Percentiles rank a stretch among this genome's conserved stretches.
Conservation (phyloP, 129 eudicot genomes). For the Centella asiatica region DNA sequence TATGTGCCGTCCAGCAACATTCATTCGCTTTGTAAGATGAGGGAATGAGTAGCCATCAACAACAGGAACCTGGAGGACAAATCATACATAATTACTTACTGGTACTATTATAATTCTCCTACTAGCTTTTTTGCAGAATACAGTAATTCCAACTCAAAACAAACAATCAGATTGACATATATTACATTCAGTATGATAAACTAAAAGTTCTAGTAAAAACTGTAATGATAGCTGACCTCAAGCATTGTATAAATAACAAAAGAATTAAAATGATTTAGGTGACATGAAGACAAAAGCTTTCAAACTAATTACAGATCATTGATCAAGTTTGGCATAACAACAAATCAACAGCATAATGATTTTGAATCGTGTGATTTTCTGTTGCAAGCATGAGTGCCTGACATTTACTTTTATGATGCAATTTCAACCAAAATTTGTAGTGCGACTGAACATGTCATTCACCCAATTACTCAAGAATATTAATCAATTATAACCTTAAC, state of each 20-base stretch:
- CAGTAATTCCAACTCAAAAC: background rate
- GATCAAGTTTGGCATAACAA: background rate
- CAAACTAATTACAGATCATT: too few species aligned
- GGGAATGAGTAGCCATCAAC: conserved; percentile 99
- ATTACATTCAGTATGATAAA: too few species aligned
- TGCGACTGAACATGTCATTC: background rate
- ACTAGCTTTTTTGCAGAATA: background rate
- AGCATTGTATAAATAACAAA: too few species aligned
- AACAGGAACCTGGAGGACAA: conserved; percentile 76
- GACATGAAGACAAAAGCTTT: too few species aligned
- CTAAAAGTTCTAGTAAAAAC: too few species aligned
- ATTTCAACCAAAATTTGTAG: background rate
- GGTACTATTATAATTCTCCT: background rate
- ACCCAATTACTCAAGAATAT: too few species aligned
- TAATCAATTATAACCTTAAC: too few species aligned
- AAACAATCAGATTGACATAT: too few species aligned
- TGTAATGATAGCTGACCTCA: too few species aligned
- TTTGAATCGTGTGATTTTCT: background rate
- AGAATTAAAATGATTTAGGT: too few species aligned
- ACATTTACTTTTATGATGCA: too few species aligned
- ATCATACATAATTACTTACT: background rate
- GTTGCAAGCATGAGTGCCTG: background rate
- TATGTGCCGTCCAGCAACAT: conserved; percentile 96
- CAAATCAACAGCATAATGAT: too few species aligned
- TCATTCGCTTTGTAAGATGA: conserved; percentile 97